Conservation (phyloP, 2,329 filamentous ascomycete genomes). For the Hymenoscyphus repandus region DNA sequence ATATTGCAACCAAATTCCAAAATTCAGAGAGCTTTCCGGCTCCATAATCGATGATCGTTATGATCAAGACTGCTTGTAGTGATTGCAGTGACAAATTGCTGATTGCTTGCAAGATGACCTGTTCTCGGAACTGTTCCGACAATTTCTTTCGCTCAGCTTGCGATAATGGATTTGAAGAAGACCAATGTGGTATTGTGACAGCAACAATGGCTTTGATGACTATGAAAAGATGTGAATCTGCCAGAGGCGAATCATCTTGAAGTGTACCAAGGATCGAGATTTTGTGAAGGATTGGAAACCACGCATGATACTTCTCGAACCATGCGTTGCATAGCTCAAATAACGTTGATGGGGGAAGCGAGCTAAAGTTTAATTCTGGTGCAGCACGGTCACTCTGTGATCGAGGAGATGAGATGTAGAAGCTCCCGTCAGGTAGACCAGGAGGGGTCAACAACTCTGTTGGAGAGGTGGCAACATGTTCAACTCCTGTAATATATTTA, state of each 20-base stretch:
- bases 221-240: slow-evolving; percentile 21
- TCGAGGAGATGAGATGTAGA: background rate
- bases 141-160: slow-evolving; percentile 20
- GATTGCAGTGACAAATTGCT: slow-evolving; percentile 27
- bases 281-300: slow-evolving; percentile 32
- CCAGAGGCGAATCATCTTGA: slow-evolving; percentile 1
- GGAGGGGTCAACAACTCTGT: slow-evolving; percentile 8
- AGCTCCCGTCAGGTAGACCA: slow-evolving; percentile 16
- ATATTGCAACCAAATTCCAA: slow-evolving; percentile 33
- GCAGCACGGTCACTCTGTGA: slow-evolving; percentile 7
- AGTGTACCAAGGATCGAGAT: slow-evolving; percentile 10
- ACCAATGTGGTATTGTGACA: slow-evolving; percentile 28
- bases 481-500: background rate
- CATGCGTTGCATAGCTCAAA: slow-evolving; percentile 27
- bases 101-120: slow-evolving; percentile 29
- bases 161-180: slow-evolving; percentile 20
- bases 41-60: slow-evolving; percentile 30
- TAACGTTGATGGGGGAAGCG: slow-evolving; percentile 14
- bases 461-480: background rate
- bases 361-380: slow-evolving; percentile 6
- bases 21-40: slow-evolving; percentile 29
- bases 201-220: slow-evolving; percentile 30
- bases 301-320: slow-evolving; percentile 35
- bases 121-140: slow-evolving; percentile 25
- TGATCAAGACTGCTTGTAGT: slow-evolving; percentile 31